Percentiles rank a stretch among this genome's conserved stretches.
Conservation (phyloP, 805 yeast species). For the Ogataea parapolymorpha region DNA sequence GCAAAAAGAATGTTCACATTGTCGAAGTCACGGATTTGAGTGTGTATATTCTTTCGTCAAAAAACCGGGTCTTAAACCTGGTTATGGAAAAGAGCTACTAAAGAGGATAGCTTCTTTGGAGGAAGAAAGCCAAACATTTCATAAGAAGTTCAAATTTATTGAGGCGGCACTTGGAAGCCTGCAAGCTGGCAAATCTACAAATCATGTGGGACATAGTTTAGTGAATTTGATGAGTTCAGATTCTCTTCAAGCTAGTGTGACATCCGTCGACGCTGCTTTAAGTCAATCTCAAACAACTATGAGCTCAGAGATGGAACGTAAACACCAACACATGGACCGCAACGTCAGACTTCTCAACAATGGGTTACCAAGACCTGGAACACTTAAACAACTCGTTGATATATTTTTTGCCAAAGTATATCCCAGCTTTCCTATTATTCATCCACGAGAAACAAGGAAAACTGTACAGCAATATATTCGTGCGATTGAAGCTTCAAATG, state of each 20-base stretch:
- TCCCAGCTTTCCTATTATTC: background rate
- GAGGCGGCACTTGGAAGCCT: constrained; percentile 1
- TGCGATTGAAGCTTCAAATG: background rate
- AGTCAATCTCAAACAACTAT: background rate
- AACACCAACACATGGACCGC: background rate
- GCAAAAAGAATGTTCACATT: constrained; percentile 14
- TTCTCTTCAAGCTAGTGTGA: background rate
- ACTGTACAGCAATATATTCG: background rate
- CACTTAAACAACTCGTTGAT: background rate
- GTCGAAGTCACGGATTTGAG: constrained; percentile 10
- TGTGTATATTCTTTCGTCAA: constrained; percentile 22
- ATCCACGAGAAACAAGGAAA: background rate
- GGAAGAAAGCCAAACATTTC: constrained; percentile 5
- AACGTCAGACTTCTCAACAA: background rate
- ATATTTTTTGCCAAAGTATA: background rate
- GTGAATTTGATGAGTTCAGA: background rate
- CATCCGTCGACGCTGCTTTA: background rate
- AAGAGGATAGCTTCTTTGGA: constrained; percentile 12
- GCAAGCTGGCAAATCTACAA: background rate
- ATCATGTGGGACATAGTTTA: background rate
- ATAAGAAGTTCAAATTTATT: constrained; percentile 2
- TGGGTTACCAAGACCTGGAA: background rate
- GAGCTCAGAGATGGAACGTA: background rate
- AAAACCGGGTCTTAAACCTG: constrained; percentile 27
- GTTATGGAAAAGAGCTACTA: constrained; percentile 24